phyloP scores from a whole-genome alignment of 805 yeast genomes.

The Kodamaea laetipori region DNA sequence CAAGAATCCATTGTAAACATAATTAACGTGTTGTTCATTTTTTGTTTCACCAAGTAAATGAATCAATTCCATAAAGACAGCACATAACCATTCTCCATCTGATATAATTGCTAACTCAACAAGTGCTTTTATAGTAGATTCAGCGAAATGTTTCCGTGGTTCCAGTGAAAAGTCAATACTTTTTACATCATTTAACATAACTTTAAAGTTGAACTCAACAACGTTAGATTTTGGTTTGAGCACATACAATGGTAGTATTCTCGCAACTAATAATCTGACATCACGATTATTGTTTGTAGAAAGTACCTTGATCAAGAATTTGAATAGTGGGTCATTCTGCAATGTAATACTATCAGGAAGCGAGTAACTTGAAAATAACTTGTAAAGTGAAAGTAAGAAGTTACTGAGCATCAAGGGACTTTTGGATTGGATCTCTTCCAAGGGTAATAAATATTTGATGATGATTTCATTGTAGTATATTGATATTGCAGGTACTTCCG shows the following conservation, averaged over 20 bases:
- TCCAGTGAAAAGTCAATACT: slow-evolving; percentile 36
- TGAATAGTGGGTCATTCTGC: slow-evolving; percentile 31
- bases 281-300: slow-evolving; percentile 50
- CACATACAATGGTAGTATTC: slow-evolving; percentile 57
- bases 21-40: slow-evolving; percentile 64
- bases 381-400: slow-evolving; percentile 49
- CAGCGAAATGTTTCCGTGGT: slow-evolving; percentile 48
- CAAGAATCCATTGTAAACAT: slow-evolving; percentile 66
- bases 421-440: slow-evolving; percentile 22
- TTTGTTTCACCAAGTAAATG: slow-evolving; percentile 60
- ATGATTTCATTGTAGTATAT: slow-evolving; percentile 27
- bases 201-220: slow-evolving; percentile 46
- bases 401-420: slow-evolving; percentile 31
- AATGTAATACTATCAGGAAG: slow-evolving; percentile 38
- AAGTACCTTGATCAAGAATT: slow-evolving; percentile 43
- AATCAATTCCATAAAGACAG: slow-evolving; percentile 63
- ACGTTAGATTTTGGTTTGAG: slow-evolving; percentile 34
- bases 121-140: slow-evolving; percentile 61
- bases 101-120: slow-evolving; percentile 63
- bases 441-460: slow-evolving; percentile 19
- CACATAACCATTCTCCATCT: slow-evolving; percentile 68
- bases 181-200: slow-evolving; percentile 46
- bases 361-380: slow-evolving; percentile 53
- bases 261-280: slow-evolving; percentile 53
- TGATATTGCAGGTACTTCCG: slow-evolving; percentile 25